Percentiles rank a stretch among this genome's conserved stretches.
phyloP scores from a whole-genome alignment of 352 stramenopile genomes.

The Phytopythium ostracodes region DNA sequence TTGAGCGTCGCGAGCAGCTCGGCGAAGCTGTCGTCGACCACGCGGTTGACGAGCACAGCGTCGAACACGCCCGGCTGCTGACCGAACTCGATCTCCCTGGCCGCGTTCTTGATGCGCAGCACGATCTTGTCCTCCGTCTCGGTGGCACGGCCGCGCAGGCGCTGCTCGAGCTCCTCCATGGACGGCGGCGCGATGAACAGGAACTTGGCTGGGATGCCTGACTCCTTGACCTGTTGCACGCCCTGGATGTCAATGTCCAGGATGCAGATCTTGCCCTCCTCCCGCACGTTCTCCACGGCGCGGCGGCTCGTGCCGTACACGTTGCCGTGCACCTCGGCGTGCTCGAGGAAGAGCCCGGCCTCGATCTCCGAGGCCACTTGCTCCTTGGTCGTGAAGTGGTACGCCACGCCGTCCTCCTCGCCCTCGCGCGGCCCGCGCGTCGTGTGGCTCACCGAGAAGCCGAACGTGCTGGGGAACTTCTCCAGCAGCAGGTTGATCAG shows the following conservation, averaged over 20 bases:
- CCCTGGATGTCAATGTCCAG: constrained; percentile 99
- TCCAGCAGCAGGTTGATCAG: constrained; percentile 92
- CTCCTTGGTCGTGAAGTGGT: constrained; percentile 95
- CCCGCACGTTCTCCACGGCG: constrained; percentile 90
- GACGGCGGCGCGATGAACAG: constrained; percentile 96
- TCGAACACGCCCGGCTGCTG: constrained; percentile 85
- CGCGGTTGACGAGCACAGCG: constrained; percentile 85
- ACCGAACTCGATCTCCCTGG: constrained; percentile 91
- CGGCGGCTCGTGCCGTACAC: constrained; percentile 96
- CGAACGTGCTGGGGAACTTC: constrained; percentile 86
- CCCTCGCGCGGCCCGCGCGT: constrained; percentile 91
- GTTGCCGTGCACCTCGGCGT: constrained; percentile 97
- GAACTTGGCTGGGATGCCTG: constrained; percentile 89
- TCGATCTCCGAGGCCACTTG: constrained; percentile 93
- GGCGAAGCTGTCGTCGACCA: constrained; percentile 80
- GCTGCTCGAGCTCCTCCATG: constrained; percentile 92
- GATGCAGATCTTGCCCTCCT: constrained; percentile 96
- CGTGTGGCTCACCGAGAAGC: constrained; percentile 97
- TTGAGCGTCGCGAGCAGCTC: constrained; percentile 66
- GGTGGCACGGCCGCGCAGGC: constrained; percentile 92
- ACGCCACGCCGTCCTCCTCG: constrained; percentile 95
- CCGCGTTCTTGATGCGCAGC: constrained; percentile 91
- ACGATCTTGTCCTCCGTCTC: constrained; percentile 96
- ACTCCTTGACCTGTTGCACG: constrained; percentile 91
- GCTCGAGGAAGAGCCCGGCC: constrained; percentile 95